Evolutionary conservation across 2,329 filamentous ascomycete species (phyloP).

Genomic region (Alternaria rosae): DNA sequence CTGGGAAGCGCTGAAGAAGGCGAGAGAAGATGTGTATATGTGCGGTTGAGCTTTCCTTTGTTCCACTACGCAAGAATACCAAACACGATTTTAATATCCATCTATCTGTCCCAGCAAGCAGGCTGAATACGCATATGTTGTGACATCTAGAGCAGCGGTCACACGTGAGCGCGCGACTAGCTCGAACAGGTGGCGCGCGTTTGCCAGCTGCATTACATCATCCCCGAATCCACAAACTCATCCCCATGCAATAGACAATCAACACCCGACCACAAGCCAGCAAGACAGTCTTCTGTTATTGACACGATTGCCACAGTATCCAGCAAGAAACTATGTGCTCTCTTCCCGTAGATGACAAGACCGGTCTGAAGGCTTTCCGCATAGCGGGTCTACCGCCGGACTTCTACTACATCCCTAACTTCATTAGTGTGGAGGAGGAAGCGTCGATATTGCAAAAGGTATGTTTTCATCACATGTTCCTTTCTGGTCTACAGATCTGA

Average conservation of each 20-base stretch:
- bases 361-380: conserved; percentile 26
- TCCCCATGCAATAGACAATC: too few species aligned
- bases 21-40: background rate
- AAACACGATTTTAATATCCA: background rate
- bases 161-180: background rate
- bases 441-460: conserved; percentile 74
- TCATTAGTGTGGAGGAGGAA: conserved; percentile 81
- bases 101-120: too few species aligned
- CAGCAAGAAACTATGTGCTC: background rate
- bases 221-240: background rate
- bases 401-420: conserved; percentile 86
- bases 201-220: background rate
- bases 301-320: background rate
- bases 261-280: background rate
- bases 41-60: background rate
- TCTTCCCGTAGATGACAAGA: background rate
- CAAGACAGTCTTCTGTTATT: background rate
- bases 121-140: too few species aligned
- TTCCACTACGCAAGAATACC: background rate
- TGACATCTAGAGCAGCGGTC: background rate
- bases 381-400: conserved; percentile 66
- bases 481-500: fast-evolving
- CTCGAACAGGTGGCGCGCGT: background rate
- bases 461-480: background rate
- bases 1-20: too few species aligned